Evolutionary conservation across 1,284 basidiomycete species (phyloP), one percentile per base, ranked within the genome.

Genomic region (Cystobasidium pallidum): DNA sequence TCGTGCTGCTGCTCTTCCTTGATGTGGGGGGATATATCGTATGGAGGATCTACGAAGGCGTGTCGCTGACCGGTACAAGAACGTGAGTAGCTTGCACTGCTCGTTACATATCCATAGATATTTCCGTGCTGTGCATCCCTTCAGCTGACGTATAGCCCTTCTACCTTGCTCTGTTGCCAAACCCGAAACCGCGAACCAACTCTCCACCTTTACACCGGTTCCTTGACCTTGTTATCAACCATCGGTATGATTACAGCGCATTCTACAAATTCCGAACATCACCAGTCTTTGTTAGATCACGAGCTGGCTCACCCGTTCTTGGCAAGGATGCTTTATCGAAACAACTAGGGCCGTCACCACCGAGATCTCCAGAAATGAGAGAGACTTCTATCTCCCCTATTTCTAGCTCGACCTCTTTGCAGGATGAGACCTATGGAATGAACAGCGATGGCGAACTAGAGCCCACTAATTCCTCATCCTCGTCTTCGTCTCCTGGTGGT

Each of bases 181-280:
- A 17, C 13, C 11, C 21, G 10, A 32, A 19, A 17, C 13, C 7
- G 32, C 54, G 32, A 32, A 21, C 28, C 30, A 6, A 19, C 34
- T 55, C 54, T 55, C 54, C 32, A 34, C 43, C 43, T 45, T 45
- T 7, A n/a, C 36, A 39, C 6, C 36, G 6, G 36, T 39, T 7
- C 36, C 36, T 6, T 39, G 6, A 45, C 43, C 6, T 3, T 45
- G 11, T 15, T 19, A 45, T 19, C 19, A 3, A 6, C 19, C 43
- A n/a, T n/a, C 4, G 11, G 43, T 15, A 41, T 41, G 39, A 7
- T 8, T 41, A 45, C 36, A 71, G 68, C 24, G 68, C 68, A 6
- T 71, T 71, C 49, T 71, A 71, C 61, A 71, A 71, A 45, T 71
- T 71, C 36, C 58, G 61, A 54, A 54, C 59, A 7, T 71, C 68